Percentiles rank a stretch among this genome's conserved stretches.
These are phyloP conservation scores for Chenopodium formosanum DNA, from an alignment of 148 eudicot genomes.

Conservation along the genomic window DNA sequence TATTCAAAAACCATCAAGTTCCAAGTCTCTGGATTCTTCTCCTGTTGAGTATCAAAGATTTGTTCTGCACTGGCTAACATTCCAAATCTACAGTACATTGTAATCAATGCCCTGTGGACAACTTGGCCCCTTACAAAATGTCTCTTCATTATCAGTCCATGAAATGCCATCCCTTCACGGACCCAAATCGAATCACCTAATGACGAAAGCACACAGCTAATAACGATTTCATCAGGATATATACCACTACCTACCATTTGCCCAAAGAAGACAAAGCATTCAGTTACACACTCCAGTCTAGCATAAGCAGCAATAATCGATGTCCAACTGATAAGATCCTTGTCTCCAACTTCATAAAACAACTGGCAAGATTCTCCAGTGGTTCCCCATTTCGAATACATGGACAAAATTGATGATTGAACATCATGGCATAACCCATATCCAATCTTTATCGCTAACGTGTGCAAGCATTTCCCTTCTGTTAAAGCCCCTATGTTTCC, in stretches of 20 bases:
- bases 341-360: constrained; percentile 44
- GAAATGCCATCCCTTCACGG: constrained; percentile 59
- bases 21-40: constrained; percentile 48
- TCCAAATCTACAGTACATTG: constrained; percentile 72
- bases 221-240: constrained; percentile 51
- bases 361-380: constrained; percentile 41
- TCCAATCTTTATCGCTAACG: constrained; percentile 54
- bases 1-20: constrained; percentile 54
- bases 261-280: constrained; percentile 45
- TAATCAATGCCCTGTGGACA: constrained; percentile 47
- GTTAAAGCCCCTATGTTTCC: constrained; percentile 48
- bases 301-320: constrained; percentile 56
- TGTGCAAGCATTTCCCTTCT: constrained; percentile 64
- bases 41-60: constrained; percentile 38
- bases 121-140: constrained; percentile 35
- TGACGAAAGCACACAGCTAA: constrained; percentile 55
- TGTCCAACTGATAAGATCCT: constrained; percentile 72
- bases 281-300: constrained; percentile 31
- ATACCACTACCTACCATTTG: constrained; percentile 49
- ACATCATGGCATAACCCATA: constrained; percentile 29
- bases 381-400: constrained; percentile 66
- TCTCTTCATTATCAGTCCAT: constrained; percentile 56
- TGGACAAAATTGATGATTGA: constrained; percentile 55
- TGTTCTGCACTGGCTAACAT: constrained; percentile 37
- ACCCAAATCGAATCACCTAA: constrained; percentile 40